These are phyloP conservation scores for Neurospora intermedia DNA, from an alignment of 495 filamentous ascomycete genomes.

Conservation along the genomic window DNA sequence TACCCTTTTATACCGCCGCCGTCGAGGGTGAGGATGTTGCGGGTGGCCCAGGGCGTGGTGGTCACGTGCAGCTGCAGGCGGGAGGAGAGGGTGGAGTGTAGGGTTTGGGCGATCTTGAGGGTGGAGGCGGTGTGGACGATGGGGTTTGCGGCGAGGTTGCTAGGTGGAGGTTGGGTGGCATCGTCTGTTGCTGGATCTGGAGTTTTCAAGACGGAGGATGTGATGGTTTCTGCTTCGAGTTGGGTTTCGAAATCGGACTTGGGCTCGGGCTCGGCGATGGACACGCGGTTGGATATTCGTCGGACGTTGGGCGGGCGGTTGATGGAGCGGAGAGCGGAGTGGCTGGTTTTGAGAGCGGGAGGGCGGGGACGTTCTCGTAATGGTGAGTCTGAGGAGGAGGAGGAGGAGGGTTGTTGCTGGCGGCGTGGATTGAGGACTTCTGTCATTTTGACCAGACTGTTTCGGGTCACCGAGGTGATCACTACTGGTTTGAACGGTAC, in stretches of 20 bases:
- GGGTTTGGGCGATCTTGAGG: not conserved
- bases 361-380: not conserved
- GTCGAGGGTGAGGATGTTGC: conserved; percentile 22
- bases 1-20: conserved; percentile 24
- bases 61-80: conserved; percentile 10
- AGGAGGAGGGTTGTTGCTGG: not conserved
- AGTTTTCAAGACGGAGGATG: not conserved
- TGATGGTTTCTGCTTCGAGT: conserved; percentile 1
- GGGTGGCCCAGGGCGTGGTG: conserved; percentile 19
- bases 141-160: not conserved
- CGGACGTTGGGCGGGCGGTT: conserved; percentile 5
- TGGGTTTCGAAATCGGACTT: not conserved
- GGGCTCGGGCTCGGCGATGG: conserved; percentile 12
- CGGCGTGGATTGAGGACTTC: conserved; percentile 9
- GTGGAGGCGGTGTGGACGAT: not conserved
- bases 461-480: not conserved
- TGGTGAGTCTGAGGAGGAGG: not conserved
- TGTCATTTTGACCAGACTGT: conserved; percentile 13
- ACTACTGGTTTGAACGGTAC: not conserved
- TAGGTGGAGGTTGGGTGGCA: not conserved
- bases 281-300: conserved; percentile 18
- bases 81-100: conserved; percentile 4
- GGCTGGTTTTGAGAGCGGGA: not conserved
- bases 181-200: not conserved
- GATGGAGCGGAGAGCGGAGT: conserved; percentile 15